These are phyloP conservation scores for Solanum neorickii DNA, from an alignment of 257 asterid species.

Conservation along the genomic window DNA sequence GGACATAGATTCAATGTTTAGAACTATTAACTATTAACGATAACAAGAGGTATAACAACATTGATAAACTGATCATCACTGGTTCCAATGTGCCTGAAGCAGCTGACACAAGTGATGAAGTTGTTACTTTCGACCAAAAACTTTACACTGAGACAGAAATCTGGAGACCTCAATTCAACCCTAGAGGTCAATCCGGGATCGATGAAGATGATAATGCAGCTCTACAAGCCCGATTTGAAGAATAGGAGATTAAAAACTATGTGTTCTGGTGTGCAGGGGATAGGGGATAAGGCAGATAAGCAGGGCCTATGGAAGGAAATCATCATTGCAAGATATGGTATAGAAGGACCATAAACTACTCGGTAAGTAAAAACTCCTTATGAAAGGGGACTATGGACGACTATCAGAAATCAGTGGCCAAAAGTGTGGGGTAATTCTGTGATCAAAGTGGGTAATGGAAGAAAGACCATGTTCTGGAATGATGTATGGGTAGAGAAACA, in stretches of 20 bases:
- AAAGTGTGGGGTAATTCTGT: background rate
- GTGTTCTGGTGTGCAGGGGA: background rate
- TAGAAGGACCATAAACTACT: background rate
- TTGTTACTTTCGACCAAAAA: background rate
- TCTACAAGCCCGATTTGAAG: background rate
- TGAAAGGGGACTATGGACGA: too few relatives aligned
- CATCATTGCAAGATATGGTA: background rate
- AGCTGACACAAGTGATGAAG: background rate
- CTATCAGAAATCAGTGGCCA: too few relatives aligned
- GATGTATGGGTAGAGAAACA: background rate
- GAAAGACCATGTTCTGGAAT: background rate
- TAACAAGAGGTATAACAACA: background rate
- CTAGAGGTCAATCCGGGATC: background rate
- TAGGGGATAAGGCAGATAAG: background rate
- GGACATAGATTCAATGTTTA: background rate
- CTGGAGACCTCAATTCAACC: background rate
- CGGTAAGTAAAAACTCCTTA: too few relatives aligned
- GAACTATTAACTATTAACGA: too few relatives aligned
- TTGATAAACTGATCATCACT: background rate
- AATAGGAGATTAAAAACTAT: too few relatives aligned
- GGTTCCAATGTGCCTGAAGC: background rate
- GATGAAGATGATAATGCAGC: background rate
- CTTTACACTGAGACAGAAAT: background rate
- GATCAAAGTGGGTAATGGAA: background rate
- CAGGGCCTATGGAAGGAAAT: background rate